phyloP scores from a whole-genome alignment of 768 basidiomycete genomes.

The Suillus occidentalis region DNA sequence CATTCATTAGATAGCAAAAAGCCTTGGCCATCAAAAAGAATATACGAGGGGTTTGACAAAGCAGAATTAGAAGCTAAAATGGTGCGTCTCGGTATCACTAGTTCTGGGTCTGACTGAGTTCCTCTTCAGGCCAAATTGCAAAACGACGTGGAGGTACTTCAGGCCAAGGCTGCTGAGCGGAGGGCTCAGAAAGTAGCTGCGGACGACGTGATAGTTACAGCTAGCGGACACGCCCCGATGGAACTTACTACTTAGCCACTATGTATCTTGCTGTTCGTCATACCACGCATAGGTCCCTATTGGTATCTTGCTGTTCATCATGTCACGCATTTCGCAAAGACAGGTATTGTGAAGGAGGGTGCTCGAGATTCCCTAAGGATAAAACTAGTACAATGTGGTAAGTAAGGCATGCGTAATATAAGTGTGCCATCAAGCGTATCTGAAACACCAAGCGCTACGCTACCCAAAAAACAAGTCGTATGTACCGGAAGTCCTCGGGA shows the following conservation, averaged over 20 bases:
- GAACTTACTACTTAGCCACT: conserved; percentile 22
- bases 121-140: conserved; percentile 51
- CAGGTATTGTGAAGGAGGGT: neutral
- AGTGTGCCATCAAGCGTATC: conserved; percentile 3
- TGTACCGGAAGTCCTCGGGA: neutral
- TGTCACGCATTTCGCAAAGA: neutral
- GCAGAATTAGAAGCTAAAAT: conserved; percentile 55
- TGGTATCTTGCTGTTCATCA: neutral
- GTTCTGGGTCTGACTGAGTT: neutral
- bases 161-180: conserved; percentile 48
- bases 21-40: conserved; percentile 36
- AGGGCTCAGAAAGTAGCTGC: conserved; percentile 32
- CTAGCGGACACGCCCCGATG: conserved; percentile 32
- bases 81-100: conserved; percentile 36
- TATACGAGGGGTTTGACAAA: conserved; percentile 64
- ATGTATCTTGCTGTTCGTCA: neutral
- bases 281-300: neutral
- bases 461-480: neutral
- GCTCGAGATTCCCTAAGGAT: conserved; percentile 4
- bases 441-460: neutral
- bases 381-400: conserved; percentile 9
- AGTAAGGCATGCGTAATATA: conserved; percentile 5
- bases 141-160: conserved; percentile 57
- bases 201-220: conserved; percentile 28
- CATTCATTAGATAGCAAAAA: conserved; percentile 43